Evolutionary conservation across 495 filamentous ascomycete species (phyloP).

Genomic region (Talaromyces borbonicus): DNA sequence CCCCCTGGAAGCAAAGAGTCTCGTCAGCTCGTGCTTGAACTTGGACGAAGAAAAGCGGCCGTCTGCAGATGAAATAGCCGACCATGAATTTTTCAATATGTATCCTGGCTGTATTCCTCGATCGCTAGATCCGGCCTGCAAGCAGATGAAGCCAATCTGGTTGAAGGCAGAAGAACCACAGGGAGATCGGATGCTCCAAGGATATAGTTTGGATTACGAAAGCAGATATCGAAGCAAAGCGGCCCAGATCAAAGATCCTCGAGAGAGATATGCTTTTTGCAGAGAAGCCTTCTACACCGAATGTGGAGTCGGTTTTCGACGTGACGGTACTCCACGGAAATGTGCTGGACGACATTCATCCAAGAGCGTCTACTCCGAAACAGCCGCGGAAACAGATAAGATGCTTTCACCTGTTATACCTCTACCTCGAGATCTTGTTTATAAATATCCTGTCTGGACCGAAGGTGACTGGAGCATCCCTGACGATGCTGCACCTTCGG

Average conservation of each 20-base stretch:
- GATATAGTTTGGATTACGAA: slow-evolving; percentile 36
- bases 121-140: slow-evolving; percentile 32
- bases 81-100: slow-evolving; percentile 72
- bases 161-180: slow-evolving; percentile 32
- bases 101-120: slow-evolving; percentile 43
- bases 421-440: slow-evolving; percentile 57
- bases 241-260: slow-evolving; percentile 29
- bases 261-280: slow-evolving; percentile 33
- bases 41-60: slow-evolving; percentile 65
- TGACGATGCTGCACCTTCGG: slow-evolving; percentile 15
- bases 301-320: slow-evolving; percentile 42
- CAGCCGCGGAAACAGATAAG: slow-evolving; percentile 58
- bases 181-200: slow-evolving; percentile 38
- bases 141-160: slow-evolving; percentile 34
- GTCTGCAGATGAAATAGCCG: slow-evolving; percentile 70
- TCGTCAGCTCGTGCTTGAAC: slow-evolving; percentile 64
- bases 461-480: slow-evolving; percentile 34
- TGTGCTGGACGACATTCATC: slow-evolving; percentile 30
- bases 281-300: slow-evolving; percentile 36
- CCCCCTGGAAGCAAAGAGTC: slow-evolving; percentile 57
- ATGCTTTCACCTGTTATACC: slow-evolving; percentile 62
- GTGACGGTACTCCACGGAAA: slow-evolving; percentile 33
- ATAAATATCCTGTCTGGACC: slow-evolving; percentile 36
- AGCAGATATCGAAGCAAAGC: slow-evolving; percentile 32
- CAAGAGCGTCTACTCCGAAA: slow-evolving; percentile 58